Percentiles rank a stretch among this genome's conserved stretches.
These are phyloP conservation scores for Lecanicillium sp. DNA, from an alignment of 2,329 filamentous ascomycete genomes.

Conservation along the genomic window DNA sequence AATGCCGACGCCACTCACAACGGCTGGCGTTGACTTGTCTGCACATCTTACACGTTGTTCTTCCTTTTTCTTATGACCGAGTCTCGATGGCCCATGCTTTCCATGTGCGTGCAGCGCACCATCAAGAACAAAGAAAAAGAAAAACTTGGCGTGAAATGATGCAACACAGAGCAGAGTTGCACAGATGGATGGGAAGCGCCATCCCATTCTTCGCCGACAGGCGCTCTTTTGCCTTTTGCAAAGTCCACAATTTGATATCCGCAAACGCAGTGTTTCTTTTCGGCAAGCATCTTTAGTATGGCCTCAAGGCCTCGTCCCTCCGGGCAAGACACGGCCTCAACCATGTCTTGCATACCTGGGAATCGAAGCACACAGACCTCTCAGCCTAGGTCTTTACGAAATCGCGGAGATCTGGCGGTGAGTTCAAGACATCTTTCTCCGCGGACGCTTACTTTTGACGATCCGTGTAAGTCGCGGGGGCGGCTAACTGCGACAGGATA, in stretches of 20 bases:
- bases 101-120: conserved; percentile 4
- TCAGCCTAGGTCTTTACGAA: neutral
- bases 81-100: neutral
- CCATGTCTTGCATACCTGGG: neutral
- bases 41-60: too few relatives aligned
- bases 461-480: neutral
- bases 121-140: neutral
- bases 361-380: neutral
- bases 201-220: too few relatives aligned
- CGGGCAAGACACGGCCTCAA: neutral
- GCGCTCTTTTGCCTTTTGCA: neutral
- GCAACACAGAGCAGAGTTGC: neutral
- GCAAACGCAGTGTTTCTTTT: conserved; percentile 3
- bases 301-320: neutral
- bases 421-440: neutral
- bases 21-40: neutral
- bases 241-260: neutral
- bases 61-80: neutral
- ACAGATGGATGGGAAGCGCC: neutral
- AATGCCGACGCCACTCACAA: neutral
- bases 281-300: too few relatives aligned
- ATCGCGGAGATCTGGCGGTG: conserved; percentile 6
- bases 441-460: neutral
- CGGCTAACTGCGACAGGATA: neutral
- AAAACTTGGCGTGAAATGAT: neutral